phyloP scores from a whole-genome alignment of 169 alveolate species.

The Plasmodium gonderi region DNA sequence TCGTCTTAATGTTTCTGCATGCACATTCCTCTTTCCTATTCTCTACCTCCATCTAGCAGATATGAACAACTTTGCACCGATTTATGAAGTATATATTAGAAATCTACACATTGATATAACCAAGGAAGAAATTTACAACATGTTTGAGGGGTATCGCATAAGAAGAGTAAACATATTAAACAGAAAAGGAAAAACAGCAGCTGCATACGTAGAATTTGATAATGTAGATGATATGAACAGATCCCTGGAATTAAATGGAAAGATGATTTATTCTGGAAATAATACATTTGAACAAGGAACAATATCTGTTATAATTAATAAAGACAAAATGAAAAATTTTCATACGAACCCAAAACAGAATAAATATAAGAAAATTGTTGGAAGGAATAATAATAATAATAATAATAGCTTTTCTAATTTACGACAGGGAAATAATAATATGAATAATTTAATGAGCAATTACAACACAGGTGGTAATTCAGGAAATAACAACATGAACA shows the following conservation, averaged over 20 bases:
- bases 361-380: slow-evolving; percentile 34
- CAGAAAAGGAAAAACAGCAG: slow-evolving; percentile 58
- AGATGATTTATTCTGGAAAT: slow-evolving; percentile 57
- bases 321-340: slow-evolving; percentile 51
- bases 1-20: too few relatives aligned
- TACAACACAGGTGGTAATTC: not conserved
- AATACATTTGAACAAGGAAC: slow-evolving; percentile 54
- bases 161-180: slow-evolving; percentile 51
- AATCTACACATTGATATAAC: slow-evolving; percentile 47
- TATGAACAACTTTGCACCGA: slow-evolving; percentile 21
- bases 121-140: slow-evolving; percentile 41
- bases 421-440: slow-evolving; percentile 51
- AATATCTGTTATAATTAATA: slow-evolving; percentile 63
- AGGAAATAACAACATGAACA: not conserved
- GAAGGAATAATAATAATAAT: slow-evolving; percentile 26
- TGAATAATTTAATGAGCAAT: not conserved
- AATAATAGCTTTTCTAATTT: slow-evolving; percentile 13
- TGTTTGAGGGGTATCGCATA: slow-evolving; percentile 70
- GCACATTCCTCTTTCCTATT: not conserved
- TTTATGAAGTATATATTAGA: slow-evolving; percentile 61
- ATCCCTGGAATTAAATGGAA: slow-evolving; percentile 65
- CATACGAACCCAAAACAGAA: slow-evolving; percentile 55
- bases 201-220: slow-evolving; percentile 70
- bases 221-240: slow-evolving; percentile 69
- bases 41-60: slow-evolving; percentile 2